phyloP scores from a whole-genome alignment of 2,329 filamentous ascomycete species.

The Ascochyta rabiei region DNA sequence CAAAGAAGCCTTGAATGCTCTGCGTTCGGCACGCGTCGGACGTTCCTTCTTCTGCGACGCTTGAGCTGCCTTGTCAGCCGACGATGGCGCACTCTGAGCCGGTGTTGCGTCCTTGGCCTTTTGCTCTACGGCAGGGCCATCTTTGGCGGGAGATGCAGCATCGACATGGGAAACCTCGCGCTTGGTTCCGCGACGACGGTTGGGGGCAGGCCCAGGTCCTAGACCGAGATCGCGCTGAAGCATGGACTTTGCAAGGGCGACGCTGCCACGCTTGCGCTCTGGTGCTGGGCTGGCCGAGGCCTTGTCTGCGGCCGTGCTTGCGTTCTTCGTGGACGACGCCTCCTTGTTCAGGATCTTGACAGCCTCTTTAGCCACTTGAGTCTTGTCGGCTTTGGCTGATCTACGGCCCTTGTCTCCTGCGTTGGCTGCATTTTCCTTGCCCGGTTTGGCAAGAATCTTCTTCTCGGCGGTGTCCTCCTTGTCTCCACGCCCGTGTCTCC shows the following conservation, averaged over 20 bases:
- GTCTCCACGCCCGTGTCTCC: slow-evolving; percentile 64
- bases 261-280: slow-evolving; percentile 61
- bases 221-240: slow-evolving; percentile 68
- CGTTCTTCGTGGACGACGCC: slow-evolving; percentile 42
- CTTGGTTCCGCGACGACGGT: slow-evolving; percentile 50
- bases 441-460: slow-evolving; percentile 42
- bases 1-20: slow-evolving; percentile 46
- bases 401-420: slow-evolving; percentile 49
- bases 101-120: slow-evolving; percentile 38
- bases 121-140: slow-evolving; percentile 32
- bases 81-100: slow-evolving; percentile 17
- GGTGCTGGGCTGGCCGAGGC: slow-evolving; percentile 48
- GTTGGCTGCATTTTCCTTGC: slow-evolving; percentile 38
- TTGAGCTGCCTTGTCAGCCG: slow-evolving; percentile 36
- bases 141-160: slow-evolving; percentile 29
- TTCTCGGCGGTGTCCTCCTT: slow-evolving; percentile 61
- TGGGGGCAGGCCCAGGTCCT: slow-evolving; percentile 49
- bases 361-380: slow-evolving; percentile 68
- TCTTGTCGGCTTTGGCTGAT: slow-evolving; percentile 58
- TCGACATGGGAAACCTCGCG: slow-evolving; percentile 41
- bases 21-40: slow-evolving; percentile 46
- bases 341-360: slow-evolving; percentile 64
- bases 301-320: slow-evolving; percentile 41
- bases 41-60: slow-evolving; percentile 47
- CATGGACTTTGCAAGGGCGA: slow-evolving; percentile 62